Base-by-base conservation (phyloP, 495 filamentous ascomycete species). In the Podospora pseudoanserina region DNA sequence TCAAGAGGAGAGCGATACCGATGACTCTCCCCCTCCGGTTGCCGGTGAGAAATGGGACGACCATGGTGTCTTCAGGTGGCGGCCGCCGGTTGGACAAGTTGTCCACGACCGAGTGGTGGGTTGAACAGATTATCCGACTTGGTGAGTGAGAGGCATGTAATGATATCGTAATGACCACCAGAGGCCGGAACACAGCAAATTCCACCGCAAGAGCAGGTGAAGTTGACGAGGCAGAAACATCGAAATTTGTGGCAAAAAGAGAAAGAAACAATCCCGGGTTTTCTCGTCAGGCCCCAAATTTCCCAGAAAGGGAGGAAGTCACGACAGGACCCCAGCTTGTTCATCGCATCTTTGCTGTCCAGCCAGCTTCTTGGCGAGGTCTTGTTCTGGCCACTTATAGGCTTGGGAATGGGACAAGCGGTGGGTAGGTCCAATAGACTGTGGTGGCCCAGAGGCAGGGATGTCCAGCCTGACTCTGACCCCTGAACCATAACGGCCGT, bases 1-100 rank as follows among this genome's bases (percentile, higher is more conserved):
- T 70, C 64, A 73, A 28, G 15, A 75, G 26, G 39, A 68, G 13
- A 0, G 69, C 71, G 18, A 73, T 58, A n/a, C 67, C 67, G 26
- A 70, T 32, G 11, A 71, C 19, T 16, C 70, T 65, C 7, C 57
- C 63, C 30, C 71, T 60, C 63, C 69, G 69, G 56, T 69, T 65
- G 26, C 68, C 64, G 6, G 54, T 60, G 39, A 75, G 49, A 13
- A 68, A 55, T 13, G 65, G 53, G 28, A 67, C 23, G 0, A 64
- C 68, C 73, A 75, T 75, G 9, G 15, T 65, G 55, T 58, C n/a
- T 58, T 58, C 39, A 49, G 30, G 7, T 5, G 23, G 30, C 20
- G 20, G 23, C 23, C 23, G 23, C 32, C 5, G 55, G 20, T 15
- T 26, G 34, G 39, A 26, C 44, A 4, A 4, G 34, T 19, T 26